These are phyloP conservation scores for Coemansia asiatica DNA, from an alignment of 192 early-diverging fungal genomes.

Conservation along the genomic window DNA sequence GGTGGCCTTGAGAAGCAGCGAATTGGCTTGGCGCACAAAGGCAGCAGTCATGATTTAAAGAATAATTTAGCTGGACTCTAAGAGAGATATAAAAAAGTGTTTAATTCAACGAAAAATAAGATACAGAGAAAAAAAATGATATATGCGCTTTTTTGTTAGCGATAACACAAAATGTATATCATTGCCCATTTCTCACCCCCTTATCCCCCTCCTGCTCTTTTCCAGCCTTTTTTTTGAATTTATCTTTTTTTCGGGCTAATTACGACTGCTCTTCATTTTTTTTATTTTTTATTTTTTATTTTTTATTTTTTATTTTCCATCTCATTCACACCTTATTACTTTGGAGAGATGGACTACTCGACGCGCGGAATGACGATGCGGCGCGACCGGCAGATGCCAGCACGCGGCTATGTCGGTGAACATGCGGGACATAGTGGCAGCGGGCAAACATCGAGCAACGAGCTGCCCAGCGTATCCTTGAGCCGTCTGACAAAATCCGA, in stretches of 20 bases:
- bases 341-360: conserved; percentile 2
- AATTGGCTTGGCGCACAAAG: background rate
- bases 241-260: background rate
- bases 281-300: background rate
- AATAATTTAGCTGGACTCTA: too few relatives aligned
- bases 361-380: conserved; percentile 4
- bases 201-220: too few relatives aligned
- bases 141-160: background rate
- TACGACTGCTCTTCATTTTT: background rate
- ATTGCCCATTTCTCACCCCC: too few relatives aligned
- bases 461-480: conserved; percentile 33
- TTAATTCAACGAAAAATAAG: background rate
- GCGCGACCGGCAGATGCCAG: background rate
- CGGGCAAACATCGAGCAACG: conserved; percentile 9
- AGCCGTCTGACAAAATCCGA: conserved; percentile 40
- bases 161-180: too few relatives aligned
- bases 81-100: background rate
- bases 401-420: background rate
- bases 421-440: background rate
- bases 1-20: background rate
- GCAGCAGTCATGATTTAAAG: background rate
- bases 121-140: background rate
- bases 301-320: background rate
- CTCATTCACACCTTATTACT: background rate
- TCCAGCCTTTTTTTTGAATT: too few relatives aligned